Evolutionary conservation across 345 rosid genomes (phyloP).

Genomic region (Acer negundo): DNA sequence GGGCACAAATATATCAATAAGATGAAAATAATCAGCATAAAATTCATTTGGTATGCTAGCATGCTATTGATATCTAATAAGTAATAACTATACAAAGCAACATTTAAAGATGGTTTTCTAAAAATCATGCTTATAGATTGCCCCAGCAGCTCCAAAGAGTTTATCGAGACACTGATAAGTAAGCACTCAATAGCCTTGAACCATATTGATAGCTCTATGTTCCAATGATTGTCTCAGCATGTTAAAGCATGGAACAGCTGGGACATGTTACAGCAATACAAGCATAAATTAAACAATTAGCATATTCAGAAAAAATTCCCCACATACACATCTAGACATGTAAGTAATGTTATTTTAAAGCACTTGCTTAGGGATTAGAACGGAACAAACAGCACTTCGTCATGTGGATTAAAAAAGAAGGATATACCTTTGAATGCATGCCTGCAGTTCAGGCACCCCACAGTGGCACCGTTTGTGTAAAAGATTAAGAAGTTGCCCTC

Average conservation of each 20-base stretch:
- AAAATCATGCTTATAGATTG: background rate
- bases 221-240: background rate
- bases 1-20: constrained; percentile 19
- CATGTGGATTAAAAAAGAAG: constrained; percentile 9
- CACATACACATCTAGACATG: background rate
- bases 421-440: constrained; percentile 86
- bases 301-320: background rate
- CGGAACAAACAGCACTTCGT: background rate
- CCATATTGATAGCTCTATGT: background rate
- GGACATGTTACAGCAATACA: background rate
- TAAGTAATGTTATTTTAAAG: background rate
- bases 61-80: background rate
- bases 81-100: background rate
- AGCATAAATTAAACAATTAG: background rate
- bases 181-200: background rate
- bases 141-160: background rate
- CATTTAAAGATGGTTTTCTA: background rate
- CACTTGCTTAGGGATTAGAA: background rate
- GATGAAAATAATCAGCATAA: constrained; percentile 7
- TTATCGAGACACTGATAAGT: background rate
- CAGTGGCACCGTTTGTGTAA: constrained; percentile 88
- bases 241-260: background rate
- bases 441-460: constrained; percentile 94
- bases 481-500: constrained; percentile 88
- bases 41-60: constrained; percentile 11